Conservation (phyloP, 176 grass and related monocot species). For the Pontederia crassipes region DNA sequence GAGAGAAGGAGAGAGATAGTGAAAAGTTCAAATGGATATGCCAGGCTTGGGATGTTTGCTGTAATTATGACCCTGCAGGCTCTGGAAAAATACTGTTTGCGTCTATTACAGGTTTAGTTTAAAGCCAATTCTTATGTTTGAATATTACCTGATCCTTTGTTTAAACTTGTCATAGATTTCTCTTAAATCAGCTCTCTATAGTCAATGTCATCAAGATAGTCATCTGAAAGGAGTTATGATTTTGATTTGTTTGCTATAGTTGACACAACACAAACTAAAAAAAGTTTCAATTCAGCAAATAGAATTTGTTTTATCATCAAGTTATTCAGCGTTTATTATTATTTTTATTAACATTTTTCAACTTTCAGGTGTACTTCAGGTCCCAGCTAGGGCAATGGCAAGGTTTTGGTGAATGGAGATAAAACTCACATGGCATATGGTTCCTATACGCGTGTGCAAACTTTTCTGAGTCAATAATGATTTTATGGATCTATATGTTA, state of each 20-base stretch:
- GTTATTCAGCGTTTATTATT: background rate
- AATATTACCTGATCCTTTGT: background rate
- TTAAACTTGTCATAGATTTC: background rate
- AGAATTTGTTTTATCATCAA: too few relatives aligned
- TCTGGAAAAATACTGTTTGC: slow-evolving; percentile 83
- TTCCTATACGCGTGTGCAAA: slow-evolving; percentile 51
- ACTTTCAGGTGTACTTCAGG: slow-evolving; percentile 41
- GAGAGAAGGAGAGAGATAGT: slow-evolving; percentile 38
- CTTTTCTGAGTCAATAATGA: too few relatives aligned
- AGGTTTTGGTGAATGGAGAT: slow-evolving; percentile 73
- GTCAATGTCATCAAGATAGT: too few relatives aligned
- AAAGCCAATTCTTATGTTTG: background rate
- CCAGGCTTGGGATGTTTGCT: slow-evolving; percentile 65
- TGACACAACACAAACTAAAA: too few relatives aligned
- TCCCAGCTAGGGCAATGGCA: slow-evolving; percentile 47
- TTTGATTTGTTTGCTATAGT: too few relatives aligned
- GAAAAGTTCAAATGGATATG: slow-evolving; percentile 84
- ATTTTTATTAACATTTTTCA: background rate
- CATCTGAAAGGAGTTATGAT: too few relatives aligned
- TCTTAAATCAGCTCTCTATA: background rate
- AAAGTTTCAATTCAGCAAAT: too few relatives aligned
- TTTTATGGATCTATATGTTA: too few relatives aligned
- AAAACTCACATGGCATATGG: slow-evolving; percentile 64
- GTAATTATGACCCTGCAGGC: slow-evolving; percentile 79
- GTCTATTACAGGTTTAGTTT: slow-evolving; percentile 51